phyloP scores from a whole-genome alignment of 257 asterid genomes.

The Solanum phureja region DNA sequence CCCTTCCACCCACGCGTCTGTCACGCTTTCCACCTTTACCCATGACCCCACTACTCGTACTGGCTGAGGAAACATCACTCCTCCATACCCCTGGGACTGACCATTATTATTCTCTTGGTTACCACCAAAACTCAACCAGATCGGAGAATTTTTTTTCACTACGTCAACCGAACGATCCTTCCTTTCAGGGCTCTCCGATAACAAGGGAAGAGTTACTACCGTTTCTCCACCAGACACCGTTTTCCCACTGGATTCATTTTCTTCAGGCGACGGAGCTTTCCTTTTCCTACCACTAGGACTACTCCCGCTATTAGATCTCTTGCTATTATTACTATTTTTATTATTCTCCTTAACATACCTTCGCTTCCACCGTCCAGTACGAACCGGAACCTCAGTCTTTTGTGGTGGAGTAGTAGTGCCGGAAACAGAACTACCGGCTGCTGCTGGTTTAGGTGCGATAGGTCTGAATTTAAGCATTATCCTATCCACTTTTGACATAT shows the following conservation, averaged over 20 bases:
- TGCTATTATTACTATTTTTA: not conserved
- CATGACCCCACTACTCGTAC: no score
- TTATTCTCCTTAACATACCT: slow-evolving; percentile 17
- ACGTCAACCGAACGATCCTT: not conserved
- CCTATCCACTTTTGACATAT: slow-evolving; percentile 33
- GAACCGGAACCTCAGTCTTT: not conserved
- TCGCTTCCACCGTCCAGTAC: slow-evolving; percentile 31
- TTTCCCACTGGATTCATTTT: not conserved
- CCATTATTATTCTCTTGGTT: not conserved
- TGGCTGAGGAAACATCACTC: no score
- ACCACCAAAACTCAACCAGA: slow-evolving; percentile 38
- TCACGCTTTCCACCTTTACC: no score
- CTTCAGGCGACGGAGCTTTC: slow-evolving; percentile 21
- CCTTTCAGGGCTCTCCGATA: slow-evolving; percentile 29
- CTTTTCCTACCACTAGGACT: slow-evolving; percentile 8
- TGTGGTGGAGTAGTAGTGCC: slow-evolving; percentile 17
- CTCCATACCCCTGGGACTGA: no score
- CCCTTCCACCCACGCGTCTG: no score
- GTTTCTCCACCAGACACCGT: slow-evolving; percentile 19
- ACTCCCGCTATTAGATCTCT: not conserved
- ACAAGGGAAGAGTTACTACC: slow-evolving; percentile 33
- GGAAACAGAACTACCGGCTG: slow-evolving; percentile 9
- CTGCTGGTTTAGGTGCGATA: slow-evolving; percentile 73
- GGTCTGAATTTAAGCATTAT: slow-evolving; percentile 72
- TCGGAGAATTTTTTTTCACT: slow-evolving; percentile 7